Evolutionary conservation across 129 eudicot species (phyloP).

Genomic region (Heracleum sosnowskyi): DNA sequence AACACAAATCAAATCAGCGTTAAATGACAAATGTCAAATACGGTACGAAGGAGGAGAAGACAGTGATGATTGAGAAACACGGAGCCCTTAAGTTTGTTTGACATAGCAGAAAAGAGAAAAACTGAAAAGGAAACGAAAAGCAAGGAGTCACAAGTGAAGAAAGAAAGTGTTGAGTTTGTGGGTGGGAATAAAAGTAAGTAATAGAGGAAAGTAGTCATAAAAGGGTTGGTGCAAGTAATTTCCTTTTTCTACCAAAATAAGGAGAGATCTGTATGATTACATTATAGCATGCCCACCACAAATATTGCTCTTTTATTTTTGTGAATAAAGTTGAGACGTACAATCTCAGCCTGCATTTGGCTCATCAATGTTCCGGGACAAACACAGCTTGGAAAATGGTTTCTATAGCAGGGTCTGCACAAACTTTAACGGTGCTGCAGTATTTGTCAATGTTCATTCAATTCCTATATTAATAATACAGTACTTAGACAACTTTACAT

Average conservation of each 20-base stretch:
- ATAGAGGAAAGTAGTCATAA: neutral
- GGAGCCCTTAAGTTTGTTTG: neutral
- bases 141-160: neutral
- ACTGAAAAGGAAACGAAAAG: neutral
- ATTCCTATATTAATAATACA: too few species aligned
- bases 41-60: neutral
- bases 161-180: neutral
- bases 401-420: too few species aligned
- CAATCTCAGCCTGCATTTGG: neutral
- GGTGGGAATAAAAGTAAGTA: neutral
- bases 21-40: neutral
- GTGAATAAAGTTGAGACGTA: neutral
- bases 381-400: too few species aligned
- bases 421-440: too few species aligned
- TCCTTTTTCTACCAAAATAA: constrained; percentile 3
- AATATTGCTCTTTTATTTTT: neutral
- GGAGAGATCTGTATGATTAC: neutral
- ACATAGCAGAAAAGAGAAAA: neutral
- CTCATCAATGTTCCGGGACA: neutral
- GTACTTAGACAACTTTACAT: too few species aligned
- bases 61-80: neutral
- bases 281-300: neutral
- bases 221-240: neutral
- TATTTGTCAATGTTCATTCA: too few species aligned
- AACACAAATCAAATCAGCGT: neutral